Percentiles rank a stretch among this genome's conserved stretches.
Conservation (phyloP, 1,139 yeast species). For the Sugiyamaella paludigena region DNA sequence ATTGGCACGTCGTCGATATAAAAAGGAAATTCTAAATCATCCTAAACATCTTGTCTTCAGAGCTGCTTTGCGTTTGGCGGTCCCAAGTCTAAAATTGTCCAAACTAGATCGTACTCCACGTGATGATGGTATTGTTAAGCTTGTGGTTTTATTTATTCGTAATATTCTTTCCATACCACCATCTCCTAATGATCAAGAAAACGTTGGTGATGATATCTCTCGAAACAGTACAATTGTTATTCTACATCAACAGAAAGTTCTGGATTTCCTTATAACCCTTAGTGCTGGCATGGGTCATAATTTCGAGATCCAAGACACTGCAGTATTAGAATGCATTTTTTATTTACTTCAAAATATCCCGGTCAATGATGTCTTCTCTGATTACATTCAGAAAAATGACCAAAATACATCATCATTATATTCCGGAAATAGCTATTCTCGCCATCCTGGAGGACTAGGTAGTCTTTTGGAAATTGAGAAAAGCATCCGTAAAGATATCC, state of each 20-base stretch:
- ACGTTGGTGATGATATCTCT: conserved; percentile 53
- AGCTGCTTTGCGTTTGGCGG: conserved; percentile 67
- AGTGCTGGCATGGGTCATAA: conserved; percentile 63
- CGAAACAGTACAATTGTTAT: conserved; percentile 55
- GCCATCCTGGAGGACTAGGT: conserved; percentile 38
- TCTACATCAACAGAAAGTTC: conserved; percentile 65
- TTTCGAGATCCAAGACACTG: conserved; percentile 62
- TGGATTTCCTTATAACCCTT: conserved; percentile 66
- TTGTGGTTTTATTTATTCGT: conserved; percentile 71
- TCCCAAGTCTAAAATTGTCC: conserved; percentile 60
- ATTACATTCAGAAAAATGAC: too few relatives aligned
- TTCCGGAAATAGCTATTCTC: conserved; percentile 2
- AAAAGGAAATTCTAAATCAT: conserved; percentile 59
- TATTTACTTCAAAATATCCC: conserved; percentile 58
- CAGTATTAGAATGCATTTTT: conserved; percentile 68
- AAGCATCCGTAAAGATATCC: conserved; percentile 45
- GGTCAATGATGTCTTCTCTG: conserved; percentile 35
- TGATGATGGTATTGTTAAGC: conserved; percentile 69
- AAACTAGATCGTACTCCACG: conserved; percentile 60
- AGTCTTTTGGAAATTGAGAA: conserved; percentile 60
- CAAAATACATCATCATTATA: not conserved
- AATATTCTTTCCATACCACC: conserved; percentile 78
- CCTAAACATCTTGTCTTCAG: conserved; percentile 61
- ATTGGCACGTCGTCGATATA: conserved; percentile 67
- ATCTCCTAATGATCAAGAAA: conserved; percentile 14